A percentile compares a stretch with the other conserved stretches of the same genome.
Evolutionary conservation across 202 grass and related monocot species (phyloP).

Genomic region (Musa balbisiana): DNA sequence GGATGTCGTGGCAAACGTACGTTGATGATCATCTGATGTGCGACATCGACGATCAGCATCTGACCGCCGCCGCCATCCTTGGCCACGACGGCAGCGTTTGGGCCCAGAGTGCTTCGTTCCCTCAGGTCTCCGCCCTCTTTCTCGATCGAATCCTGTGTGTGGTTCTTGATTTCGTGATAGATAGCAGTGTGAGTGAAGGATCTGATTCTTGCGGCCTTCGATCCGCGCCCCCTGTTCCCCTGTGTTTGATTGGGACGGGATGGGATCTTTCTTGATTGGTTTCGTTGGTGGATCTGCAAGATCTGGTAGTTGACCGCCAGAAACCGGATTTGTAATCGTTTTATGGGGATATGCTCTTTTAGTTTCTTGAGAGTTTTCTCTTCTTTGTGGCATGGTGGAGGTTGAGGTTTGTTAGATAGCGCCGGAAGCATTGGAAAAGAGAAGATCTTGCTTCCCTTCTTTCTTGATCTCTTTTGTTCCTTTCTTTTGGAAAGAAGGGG

Average conservation of each 20-base stretch:
- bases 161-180: background rate
- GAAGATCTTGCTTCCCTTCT: background rate
- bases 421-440: background rate
- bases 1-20: conserved; percentile 6
- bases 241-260: background rate
- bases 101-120: background rate
- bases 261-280: background rate
- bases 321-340: no score
- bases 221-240: background rate
- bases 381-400: no score
- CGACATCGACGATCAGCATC: background rate
- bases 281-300: background rate
- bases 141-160: background rate
- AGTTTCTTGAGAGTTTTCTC: background rate
- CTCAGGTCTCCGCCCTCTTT: background rate
- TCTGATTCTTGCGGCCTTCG: background rate
- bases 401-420: background rate
- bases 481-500: background rate
- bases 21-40: conserved; percentile 6
- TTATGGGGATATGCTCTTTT: background rate
- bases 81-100: conserved; percentile 8
- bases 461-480: background rate
- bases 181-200: background rate
- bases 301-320: background rate
- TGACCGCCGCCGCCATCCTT: background rate